Evolutionary conservation across 2,329 filamentous ascomycete species (phyloP).

Genomic region (Pyrenophora teres): DNA sequence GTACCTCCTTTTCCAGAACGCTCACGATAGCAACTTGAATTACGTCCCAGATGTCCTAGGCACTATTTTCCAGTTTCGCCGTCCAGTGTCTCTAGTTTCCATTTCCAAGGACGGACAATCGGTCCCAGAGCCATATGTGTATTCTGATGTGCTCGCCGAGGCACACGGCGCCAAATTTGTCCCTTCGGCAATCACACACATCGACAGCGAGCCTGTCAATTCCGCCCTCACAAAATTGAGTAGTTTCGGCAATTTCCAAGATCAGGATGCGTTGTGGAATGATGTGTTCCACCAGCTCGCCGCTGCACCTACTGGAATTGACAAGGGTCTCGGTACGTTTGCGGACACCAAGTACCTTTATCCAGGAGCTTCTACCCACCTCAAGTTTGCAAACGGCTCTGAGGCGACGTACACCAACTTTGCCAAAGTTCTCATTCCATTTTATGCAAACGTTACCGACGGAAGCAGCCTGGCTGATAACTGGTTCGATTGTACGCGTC

Average conservation of each 20-base stretch:
- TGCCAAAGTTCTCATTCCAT: slow-evolving; percentile 49
- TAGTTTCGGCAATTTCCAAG: slow-evolving; percentile 57
- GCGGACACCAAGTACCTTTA: slow-evolving; percentile 50
- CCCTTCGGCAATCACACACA: not conserved
- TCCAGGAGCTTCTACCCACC: slow-evolving; percentile 50
- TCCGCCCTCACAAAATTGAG: slow-evolving; percentile 47
- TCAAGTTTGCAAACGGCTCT: slow-evolving; percentile 54
- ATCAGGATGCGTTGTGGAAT: slow-evolving; percentile 63
- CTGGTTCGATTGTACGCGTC: slow-evolving; percentile 39
- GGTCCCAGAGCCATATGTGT: slow-evolving; percentile 62
- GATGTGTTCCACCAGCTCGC: slow-evolving; percentile 54
- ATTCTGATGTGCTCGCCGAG: slow-evolving; percentile 53
- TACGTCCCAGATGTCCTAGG: slow-evolving; percentile 61
- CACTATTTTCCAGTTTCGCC: slow-evolving; percentile 57
- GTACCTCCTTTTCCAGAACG: slow-evolving; percentile 53
- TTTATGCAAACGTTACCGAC: slow-evolving; percentile 47
- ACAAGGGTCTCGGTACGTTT: slow-evolving; percentile 53
- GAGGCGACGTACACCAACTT: slow-evolving; percentile 49
- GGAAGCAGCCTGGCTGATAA: slow-evolving; percentile 50
- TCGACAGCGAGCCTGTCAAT: not conserved
- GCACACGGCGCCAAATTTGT: not conserved
- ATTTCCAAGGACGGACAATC: slow-evolving; percentile 59
- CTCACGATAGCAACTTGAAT: slow-evolving; percentile 69
- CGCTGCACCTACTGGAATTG: slow-evolving; percentile 49
- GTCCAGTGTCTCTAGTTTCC: slow-evolving; percentile 60